Conservation (phyloP, 2,329 filamentous ascomycete genomes). For the Aquanectria penicillioides region DNA sequence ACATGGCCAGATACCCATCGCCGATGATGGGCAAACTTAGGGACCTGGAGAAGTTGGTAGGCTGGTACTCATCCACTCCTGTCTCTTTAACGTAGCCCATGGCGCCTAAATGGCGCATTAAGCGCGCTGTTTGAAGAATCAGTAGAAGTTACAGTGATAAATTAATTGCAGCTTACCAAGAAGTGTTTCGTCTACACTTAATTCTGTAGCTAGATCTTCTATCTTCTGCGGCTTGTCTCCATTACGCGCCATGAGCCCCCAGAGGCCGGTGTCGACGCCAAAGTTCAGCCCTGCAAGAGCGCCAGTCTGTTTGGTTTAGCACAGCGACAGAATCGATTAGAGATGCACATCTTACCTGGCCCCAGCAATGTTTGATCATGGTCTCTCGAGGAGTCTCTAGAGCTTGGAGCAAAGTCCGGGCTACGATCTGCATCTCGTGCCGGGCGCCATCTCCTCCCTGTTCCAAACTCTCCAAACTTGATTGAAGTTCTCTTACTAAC, state of each 20-base stretch:
- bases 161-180: not conserved
- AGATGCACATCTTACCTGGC: not conserved
- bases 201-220: not conserved
- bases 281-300: not conserved
- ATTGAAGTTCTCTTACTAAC: too few species aligned
- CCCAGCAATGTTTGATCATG: slow-evolving; percentile 1
- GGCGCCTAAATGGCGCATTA: slow-evolving; percentile 2
- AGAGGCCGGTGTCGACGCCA: not conserved
- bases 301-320: not conserved
- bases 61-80: not conserved
- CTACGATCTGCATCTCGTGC: too few species aligned
- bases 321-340: not conserved
- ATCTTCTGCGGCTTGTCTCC: not conserved
- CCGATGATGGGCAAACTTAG: not conserved
- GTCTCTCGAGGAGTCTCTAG: not conserved
- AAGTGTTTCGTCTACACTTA: not conserved
- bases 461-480: too few species aligned
- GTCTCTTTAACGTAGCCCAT: not conserved
- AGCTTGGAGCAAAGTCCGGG: not conserved
- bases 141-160: not conserved
- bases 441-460: too few species aligned
- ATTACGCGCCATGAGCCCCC: not conserved
- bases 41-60: not conserved
- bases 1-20: not conserved
- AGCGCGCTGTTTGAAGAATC: not conserved